Conservation (phyloP, 2,329 filamentous ascomycete species). For the Fonsecaea nubica region DNA sequence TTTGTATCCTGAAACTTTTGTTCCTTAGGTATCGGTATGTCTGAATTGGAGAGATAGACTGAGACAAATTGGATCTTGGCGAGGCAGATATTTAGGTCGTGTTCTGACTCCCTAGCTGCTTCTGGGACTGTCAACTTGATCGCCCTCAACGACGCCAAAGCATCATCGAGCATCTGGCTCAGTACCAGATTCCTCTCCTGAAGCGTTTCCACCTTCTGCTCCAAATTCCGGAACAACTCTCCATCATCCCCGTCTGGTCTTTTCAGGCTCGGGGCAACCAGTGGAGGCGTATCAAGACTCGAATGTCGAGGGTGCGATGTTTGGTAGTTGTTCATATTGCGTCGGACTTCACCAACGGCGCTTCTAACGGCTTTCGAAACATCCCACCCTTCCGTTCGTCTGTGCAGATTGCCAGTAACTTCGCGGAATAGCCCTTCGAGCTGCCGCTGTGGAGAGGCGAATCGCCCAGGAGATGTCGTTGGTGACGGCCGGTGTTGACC, state of each 20-base stretch:
- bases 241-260: conserved; percentile 6
- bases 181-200: conserved; percentile 51
- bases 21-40: conserved; percentile 42
- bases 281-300: conserved; percentile 27
- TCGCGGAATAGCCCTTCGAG: conserved; percentile 56
- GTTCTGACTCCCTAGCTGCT: conserved; percentile 32
- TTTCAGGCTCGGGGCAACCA: neutral
- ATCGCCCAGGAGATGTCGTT: conserved; percentile 47
- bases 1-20: conserved; percentile 8
- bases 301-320: conserved; percentile 41
- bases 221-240: conserved; percentile 10
- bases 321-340: conserved; percentile 55
- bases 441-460: conserved; percentile 48
- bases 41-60: conserved; percentile 50
- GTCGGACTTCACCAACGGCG: conserved; percentile 54
- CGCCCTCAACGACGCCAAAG: conserved; percentile 50
- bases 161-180: conserved; percentile 50
- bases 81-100: conserved; percentile 48
- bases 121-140: conserved; percentile 44
- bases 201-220: conserved; percentile 44
- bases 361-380: conserved; percentile 57
- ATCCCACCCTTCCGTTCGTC: conserved; percentile 57
- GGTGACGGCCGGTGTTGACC: conserved; percentile 43
- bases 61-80: conserved; percentile 53
- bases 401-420: conserved; percentile 56